Base-by-base conservation (phyloP, 768 basidiomycete genomes). In the Mycena filopes region DNA sequence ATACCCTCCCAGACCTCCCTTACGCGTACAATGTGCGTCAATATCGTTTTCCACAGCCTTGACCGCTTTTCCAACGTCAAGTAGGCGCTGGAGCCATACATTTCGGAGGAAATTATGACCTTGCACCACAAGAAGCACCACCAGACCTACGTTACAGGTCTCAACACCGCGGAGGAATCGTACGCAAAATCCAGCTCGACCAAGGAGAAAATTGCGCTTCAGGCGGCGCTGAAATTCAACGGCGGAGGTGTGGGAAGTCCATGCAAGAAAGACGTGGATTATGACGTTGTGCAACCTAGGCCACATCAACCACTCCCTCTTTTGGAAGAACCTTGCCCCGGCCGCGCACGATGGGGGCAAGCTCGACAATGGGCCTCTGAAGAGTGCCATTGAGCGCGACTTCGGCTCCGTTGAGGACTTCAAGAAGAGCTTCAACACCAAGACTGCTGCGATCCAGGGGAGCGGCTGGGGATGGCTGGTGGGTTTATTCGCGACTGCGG, bases 291-390 rank as follows among this genome's bases (percentile, higher is more conserved):
- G 26, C 47, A n/a, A 23, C 38, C 16, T 60, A 92, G 93, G 94
- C 4, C 95, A 96, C 74, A 94, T 96, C 76, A 98, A 98, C 79
- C 96, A 97, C 79, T 88, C 95, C 16, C 83, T 99, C 36, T 99
- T 99, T 85, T 99, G 98, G 98, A 94, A 91, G 79, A 99, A 97
- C 80, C 87, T 99, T 68, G 92, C 95, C 0, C 98, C 98, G 4
- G 77, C 79, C 25, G 79, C 78, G 53, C 76, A 76, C 43, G 86
- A 84, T 11, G 93, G 92, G 42, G 93, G 93, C 11, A 82, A 87
- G 71, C 81, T 95, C 38, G 74, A 74, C 7, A 82, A 83, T 28
- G 93, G 92, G 5, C 82, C 88, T 12, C 83, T 99, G 57, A 92
- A 93, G 77, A 80, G 87, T 46, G 92, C 92, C 11, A 83, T 97